These are phyloP conservation scores for Ceratobasidium sp. DNA, from an alignment of 1,284 basidiomycete species.

Conservation along the genomic window DNA sequence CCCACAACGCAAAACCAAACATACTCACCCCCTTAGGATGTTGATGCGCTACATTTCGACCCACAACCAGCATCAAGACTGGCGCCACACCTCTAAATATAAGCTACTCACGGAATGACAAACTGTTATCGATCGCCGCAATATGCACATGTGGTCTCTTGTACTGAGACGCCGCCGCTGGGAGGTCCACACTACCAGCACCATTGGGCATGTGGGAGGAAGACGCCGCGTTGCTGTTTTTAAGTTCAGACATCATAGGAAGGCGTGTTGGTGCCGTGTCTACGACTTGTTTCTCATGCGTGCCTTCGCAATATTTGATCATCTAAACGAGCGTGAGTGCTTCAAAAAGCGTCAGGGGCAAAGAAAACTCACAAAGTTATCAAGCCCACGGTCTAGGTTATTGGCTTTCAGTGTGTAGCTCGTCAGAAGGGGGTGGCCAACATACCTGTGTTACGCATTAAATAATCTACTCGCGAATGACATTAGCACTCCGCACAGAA, in stretches of 20 bases:
- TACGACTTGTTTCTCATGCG: constrained; percentile 75
- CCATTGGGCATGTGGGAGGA: constrained; percentile 44
- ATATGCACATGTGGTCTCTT: constrained; percentile 72
- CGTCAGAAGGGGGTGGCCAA: not conserved
- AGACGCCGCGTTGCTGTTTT: constrained; percentile 36
- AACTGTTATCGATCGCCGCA: constrained; percentile 91
- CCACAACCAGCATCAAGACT: not conserved
- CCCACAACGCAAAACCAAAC: not conserved
- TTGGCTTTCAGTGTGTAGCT: not conserved
- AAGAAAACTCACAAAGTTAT: constrained; percentile 64
- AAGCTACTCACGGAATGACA: constrained; percentile 72
- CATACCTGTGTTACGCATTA: constrained; percentile 74
- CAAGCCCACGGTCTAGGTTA: constrained; percentile 71
- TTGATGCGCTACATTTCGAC: constrained; percentile 63
- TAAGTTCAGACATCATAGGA: constrained; percentile 53
- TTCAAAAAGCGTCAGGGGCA: not conserved
- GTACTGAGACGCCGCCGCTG: constrained; percentile 51
- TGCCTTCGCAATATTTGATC: constrained; percentile 85
- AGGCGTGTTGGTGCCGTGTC: constrained; percentile 72
- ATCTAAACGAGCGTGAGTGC: constrained; percentile 59
- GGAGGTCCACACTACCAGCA: constrained; percentile 22
- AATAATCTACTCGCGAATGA: constrained; percentile 66
- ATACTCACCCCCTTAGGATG: constrained; percentile 73
- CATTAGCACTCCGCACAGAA: not conserved
- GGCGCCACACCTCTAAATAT: constrained; percentile 50